Base-by-base conservation (phyloP, 2,329 filamentous ascomycete species). In the Arthrobotrys pseudoclavata region DNA sequence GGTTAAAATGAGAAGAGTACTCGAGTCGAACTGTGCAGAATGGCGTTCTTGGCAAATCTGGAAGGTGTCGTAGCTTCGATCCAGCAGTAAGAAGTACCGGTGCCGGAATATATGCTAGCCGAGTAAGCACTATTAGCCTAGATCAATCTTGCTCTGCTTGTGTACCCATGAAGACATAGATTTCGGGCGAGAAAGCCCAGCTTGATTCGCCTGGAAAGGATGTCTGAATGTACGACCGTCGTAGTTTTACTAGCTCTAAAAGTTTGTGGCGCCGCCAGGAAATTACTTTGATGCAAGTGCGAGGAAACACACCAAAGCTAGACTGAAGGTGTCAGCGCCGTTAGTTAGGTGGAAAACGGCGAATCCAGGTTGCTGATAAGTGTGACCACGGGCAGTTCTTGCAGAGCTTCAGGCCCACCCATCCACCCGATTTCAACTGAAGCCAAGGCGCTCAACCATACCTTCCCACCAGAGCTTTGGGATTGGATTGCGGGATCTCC, bases 21-120 rank as follows among this genome's bases (percentile, higher is more conserved):
- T n/a, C n/a, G n/a, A 45, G 55, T 55, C 55, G 57, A 71, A 64
- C 45, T 47, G 20, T 72, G 57, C 57, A 50, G 47, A 15, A 48
- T 45, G 48, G 69, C 69, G 60, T 52, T 66, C 69, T 72, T 72
- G 69, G 69, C 69, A 50, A 26, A 45, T 50, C 50, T 18, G n/a
- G 52, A 31, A 31, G 4, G 24, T 12, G 22, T 53, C n/a, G 31
- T 10, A 18, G 34, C 26, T 20, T 40, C 57, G 22, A 34, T 42
- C 45, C 31, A 70, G 34, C 42, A 22, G 57, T 37, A 66, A 66
- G 18, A 72, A 60, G 24, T 72, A 47, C 69, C 69, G 50, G 50
- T 26, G 60, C 37, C 26, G 50, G 60, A 66, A 66, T 40, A 47
- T 57, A 22, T 20, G 20, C 26, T 37, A 40, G 20, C 34, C 31